phyloP scores from a whole-genome alignment of 1,284 basidiomycete species.

The Boletus coffeatus region DNA sequence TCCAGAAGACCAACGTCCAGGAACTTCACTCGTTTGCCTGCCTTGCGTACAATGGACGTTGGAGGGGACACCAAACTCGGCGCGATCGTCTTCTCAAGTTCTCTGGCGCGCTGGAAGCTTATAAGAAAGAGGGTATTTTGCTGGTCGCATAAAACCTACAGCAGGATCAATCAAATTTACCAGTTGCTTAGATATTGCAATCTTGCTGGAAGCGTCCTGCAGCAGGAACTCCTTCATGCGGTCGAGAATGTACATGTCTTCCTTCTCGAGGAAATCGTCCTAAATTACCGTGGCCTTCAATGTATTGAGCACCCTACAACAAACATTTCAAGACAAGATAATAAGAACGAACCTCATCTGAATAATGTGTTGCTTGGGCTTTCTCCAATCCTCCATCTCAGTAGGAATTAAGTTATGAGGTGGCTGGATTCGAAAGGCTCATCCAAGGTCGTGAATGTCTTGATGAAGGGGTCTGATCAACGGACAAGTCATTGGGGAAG shows the following conservation, averaged over 20 bases:
- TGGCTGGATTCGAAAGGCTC: conserved; percentile 78
- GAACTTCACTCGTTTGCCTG: conserved; percentile 73
- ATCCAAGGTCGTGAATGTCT: conserved; percentile 84
- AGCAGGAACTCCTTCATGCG: conserved; percentile 75
- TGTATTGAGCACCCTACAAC: conserved; percentile 71
- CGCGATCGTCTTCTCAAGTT: conserved; percentile 45
- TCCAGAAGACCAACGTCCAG: conserved; percentile 90
- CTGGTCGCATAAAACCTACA: conserved; percentile 42
- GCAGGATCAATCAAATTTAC: conserved; percentile 69
- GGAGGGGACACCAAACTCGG: conserved; percentile 56
- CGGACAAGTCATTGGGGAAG: conserved; percentile 1
- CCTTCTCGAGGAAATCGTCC: conserved; percentile 75
- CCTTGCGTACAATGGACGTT: conserved; percentile 73
- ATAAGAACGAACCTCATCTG: conserved; percentile 65
- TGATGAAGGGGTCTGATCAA: conserved; percentile 73
- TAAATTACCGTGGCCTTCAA: conserved; percentile 80
- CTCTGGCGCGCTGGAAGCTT: conserved; percentile 46
- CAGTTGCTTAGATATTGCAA: conserved; percentile 70
- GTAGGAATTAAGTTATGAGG: conserved; percentile 63
- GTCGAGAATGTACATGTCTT: conserved; percentile 73
- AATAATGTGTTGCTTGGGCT: conserved; percentile 86
- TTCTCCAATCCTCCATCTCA: conserved; percentile 80
- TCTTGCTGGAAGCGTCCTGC: conserved; percentile 57
- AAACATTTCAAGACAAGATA: conserved; percentile 5
- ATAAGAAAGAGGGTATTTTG: conserved; percentile 19